Evolutionary conservation across 1,284 basidiomycete species (phyloP), one percentile per base, ranked within the genome.

Genomic region (Apiotrichum brassicae): DNA sequence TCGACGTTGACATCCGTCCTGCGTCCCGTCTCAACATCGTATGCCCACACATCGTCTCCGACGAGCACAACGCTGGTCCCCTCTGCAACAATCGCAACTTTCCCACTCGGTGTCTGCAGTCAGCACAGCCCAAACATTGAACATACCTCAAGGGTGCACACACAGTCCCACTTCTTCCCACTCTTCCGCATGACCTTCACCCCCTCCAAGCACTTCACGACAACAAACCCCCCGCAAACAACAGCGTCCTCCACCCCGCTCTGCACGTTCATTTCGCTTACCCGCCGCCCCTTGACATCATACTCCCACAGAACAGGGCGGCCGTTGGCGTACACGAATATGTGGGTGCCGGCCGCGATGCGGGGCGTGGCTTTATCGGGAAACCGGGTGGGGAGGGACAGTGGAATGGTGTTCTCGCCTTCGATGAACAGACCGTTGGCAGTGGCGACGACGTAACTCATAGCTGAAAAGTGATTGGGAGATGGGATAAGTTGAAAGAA

Each of bases 241-340:
- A 37, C 13, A 6, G 45, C 51, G 16, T 19, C 20, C 30, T 38
- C 32, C 18, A 47, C 37, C 13, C 34, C 18, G 28, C 20, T n/a
- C 9, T n/a, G 12, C 5, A 28, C 16, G 7, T 13, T 33, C 28
- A 49, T 51, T 46, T 63, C 61, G 34, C 52, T 48, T 11, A 59
- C 34, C 14, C 59, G 53, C 19, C 58, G 34, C 11, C 60, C 60
- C 3, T 38, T n/a, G 6, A 13, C 12, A 32, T 62, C 60, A 24
- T 60, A 62, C 43, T 62, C 58, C 60, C 60, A 62, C 9, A 58
- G 49, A 1, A 52, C 28, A 5, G 43, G 19, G 9, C 23, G 16
- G 2, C 8, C 12, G 20, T 11, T n/a, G 24, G 48, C 35, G 22
- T 46, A 60, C 3, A 62, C 23, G 32, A 49, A 62, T 2, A 48